Base-by-base conservation (phyloP, 1,139 yeast genomes). In the Zygosaccharomyces pseudobailii region DNA sequence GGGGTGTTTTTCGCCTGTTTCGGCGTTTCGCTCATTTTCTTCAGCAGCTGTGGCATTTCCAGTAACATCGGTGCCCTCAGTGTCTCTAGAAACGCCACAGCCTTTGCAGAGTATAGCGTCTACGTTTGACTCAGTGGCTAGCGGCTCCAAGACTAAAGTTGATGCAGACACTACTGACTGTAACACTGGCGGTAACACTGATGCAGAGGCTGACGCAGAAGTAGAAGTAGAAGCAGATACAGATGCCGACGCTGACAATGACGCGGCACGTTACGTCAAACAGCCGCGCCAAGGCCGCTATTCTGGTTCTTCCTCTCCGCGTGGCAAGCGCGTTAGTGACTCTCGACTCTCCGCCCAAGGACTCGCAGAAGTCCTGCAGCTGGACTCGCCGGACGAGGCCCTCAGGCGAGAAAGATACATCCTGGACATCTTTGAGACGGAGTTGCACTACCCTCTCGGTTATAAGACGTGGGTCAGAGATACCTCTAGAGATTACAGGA, bases 391-490 rank as follows among this genome's bases (percentile, higher is more conserved):
- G 20, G 74, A 72, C 32, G 82, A 79, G 59, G 84, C 87, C 0
- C 69, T 77, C 17, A 63, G 66, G 41, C 69, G 84, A n/a, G 95
- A 87, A 61, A 72, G 73, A 40, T 75, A 75, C 39, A 75, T 87
- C 7, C 67, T 87, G 45, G 72, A 74, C 27, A 72, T 84, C 22
- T 75, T 87, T 51, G 75, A 74, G 41, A 68, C 72, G 38, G 79
- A 76, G 40, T 73, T 85, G 51, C 79, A 82, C 19, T 87, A 86
- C 65, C 78, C 81, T 31, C 66, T 87, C 28, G 95, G 95, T 4
- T 75, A 79, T 55, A 79, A 78, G 59, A 86, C 95, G 0, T 87
- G 95, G 95, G 80, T 85, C 36, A 74, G 95, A 50, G 94, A 84
- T 59, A 84, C 94, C 0, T 71, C 75, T 2, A 75, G 73, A 45